A percentile compares a stretch with the other conserved stretches of the same genome.
These are phyloP conservation scores for Leccinum variicolor DNA, from an alignment of 768 basidiomycete genomes.

Conservation along the genomic window DNA sequence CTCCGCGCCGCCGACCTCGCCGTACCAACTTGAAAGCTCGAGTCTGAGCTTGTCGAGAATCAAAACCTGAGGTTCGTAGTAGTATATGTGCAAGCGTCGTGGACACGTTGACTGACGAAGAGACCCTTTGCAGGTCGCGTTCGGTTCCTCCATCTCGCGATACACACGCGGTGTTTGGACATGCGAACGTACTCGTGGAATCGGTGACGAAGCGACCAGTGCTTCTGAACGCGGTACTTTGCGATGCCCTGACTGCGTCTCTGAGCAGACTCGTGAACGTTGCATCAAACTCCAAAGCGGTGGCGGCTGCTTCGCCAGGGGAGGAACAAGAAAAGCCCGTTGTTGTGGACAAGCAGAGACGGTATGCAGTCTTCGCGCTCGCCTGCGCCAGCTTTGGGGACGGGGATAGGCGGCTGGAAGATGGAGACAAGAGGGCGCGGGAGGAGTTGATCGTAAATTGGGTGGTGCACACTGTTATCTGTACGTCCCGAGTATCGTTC, in stretches of 20 bases:
- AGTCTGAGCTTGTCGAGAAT: constrained; percentile 48
- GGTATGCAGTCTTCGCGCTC: constrained; percentile 51
- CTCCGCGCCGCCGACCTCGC: constrained; percentile 58
- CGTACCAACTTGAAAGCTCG: constrained; percentile 44
- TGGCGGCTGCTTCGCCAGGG: not conserved
- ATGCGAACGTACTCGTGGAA: constrained; percentile 46
- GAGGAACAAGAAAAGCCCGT: constrained; percentile 39
- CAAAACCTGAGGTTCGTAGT: constrained; percentile 43
- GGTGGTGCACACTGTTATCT: constrained; percentile 63
- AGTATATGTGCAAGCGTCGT: not conserved
- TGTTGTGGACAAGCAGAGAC: constrained; percentile 46
- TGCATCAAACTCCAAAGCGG: constrained; percentile 16
- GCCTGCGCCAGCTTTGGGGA: constrained; percentile 43
- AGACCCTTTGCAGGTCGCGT: constrained; percentile 41
- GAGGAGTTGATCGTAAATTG: constrained; percentile 52
- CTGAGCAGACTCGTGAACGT: constrained; percentile 36
- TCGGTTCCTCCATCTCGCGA: constrained; percentile 70
- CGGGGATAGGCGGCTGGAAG: constrained; percentile 27
- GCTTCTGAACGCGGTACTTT: constrained; percentile 48
- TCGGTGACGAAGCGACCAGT: constrained; percentile 41
- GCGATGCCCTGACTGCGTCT: constrained; percentile 54
- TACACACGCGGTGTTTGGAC: constrained; percentile 53
- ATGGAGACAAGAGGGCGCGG: constrained; percentile 27
- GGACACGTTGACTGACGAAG: not conserved
- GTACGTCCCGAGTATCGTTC: constrained; percentile 35